Percentiles rank a stretch among this genome's conserved stretches.
Evolutionary conservation across 192 early-diverging fungal genomes (phyloP).

Genomic region (Rhizophagus clarus): DNA sequence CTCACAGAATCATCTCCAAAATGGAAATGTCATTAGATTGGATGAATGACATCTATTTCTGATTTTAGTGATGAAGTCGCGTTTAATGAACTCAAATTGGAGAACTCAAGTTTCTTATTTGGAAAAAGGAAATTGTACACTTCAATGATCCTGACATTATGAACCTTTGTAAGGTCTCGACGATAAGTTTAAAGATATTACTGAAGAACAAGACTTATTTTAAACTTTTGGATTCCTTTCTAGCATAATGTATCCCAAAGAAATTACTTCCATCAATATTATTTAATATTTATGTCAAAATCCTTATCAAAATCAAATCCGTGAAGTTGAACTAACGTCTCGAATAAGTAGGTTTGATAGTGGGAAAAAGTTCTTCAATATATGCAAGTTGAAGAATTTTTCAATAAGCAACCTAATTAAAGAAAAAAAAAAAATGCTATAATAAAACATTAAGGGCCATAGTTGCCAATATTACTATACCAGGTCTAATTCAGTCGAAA

Average conservation of each 20-base stretch:
- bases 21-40: no score
- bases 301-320: constrained; percentile 61
- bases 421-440: neutral
- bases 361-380: constrained; percentile 78
- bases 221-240: constrained; percentile 47
- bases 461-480: no score
- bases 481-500: constrained; percentile 6
- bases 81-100: no score
- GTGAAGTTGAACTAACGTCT: constrained; percentile 45
- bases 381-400: constrained; percentile 86
- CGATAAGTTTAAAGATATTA: neutral
- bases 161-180: no score
- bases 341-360: constrained; percentile 54
- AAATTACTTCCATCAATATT: constrained; percentile 66
- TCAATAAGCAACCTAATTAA: constrained; percentile 74
- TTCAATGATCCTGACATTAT: no score
- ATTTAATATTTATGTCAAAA: constrained; percentile 68
- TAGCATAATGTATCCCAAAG: neutral
- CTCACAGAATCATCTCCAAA: no score
- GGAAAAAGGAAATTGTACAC: no score
- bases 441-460: no score
- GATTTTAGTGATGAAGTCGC: no score
- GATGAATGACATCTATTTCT: no score
- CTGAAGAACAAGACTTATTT: no score
- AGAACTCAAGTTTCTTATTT: no score